Base-by-base conservation (phyloP, 2,329 filamentous ascomycete species). In the Microsporum ferrugineum region DNA sequence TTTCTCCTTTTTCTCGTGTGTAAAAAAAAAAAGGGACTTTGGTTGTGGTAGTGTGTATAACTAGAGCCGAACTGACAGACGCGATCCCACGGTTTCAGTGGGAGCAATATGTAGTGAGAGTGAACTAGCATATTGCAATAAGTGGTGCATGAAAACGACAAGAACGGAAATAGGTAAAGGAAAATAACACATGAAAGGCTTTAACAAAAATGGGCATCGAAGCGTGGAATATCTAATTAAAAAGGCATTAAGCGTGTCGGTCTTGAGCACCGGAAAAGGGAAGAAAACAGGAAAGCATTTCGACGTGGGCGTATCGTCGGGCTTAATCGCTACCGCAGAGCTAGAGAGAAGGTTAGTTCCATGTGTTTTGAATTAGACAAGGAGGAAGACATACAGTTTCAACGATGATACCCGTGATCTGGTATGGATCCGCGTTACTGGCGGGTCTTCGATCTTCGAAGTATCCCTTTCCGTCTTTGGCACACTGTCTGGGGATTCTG, bases 381-480 rank as follows among this genome's bases (percentile, higher is more conserved):
- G 51, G 3, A 8, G 29, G 8, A 10, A 14, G 53, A 68, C 73
- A 67, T 67, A 79, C 76, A 68, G 87, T 89, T 77, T 90, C 87
- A 74, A 89, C 87, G 65, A 91, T 85, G 71, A 90, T 88, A 76
- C 86, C 88, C 65, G 88, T 86, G 71, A 86, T 89, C 77, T 90
- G 88, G 79, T 95, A 94, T 63, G 89, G 89, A 76, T 91, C 88
- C 66, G 85, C 89, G 76, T 94, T 95, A 72, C 88, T 92, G 61
- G 91, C 91, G 62, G 87, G 87, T 66, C 87, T 84, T 72, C 88
- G 83, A 67, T 91, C 87, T 77, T 96, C 91, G 67, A 96, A 96
- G 84, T 96, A 96, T 66, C 91, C 91, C 79, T 88, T 94, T 76
- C 90, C 90, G 77, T 95, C 89, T 73, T 88, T 86, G 57, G 88